phyloP scores from a whole-genome alignment of 2,329 filamentous ascomycete genomes.

The Aspergillus sp. region DNA sequence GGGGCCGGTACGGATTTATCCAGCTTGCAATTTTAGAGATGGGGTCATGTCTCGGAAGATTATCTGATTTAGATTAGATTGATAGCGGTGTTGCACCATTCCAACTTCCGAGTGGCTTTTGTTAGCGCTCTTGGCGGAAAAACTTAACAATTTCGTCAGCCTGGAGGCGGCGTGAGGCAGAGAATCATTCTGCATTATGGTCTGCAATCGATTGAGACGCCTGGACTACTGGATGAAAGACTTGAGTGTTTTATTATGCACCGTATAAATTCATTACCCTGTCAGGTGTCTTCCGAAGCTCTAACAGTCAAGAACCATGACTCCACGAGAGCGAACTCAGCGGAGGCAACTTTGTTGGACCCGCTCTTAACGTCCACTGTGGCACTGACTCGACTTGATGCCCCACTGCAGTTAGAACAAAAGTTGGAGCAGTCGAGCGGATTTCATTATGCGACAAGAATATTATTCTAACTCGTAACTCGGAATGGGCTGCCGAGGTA shows the following conservation, averaged over 20 bases:
- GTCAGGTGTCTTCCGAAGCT: too few relatives aligned
- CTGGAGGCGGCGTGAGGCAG: too few relatives aligned
- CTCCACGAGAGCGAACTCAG: too few relatives aligned
- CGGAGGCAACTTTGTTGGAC: neutral
- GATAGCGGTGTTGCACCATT: conserved; percentile 8
- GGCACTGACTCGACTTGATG: too few relatives aligned
- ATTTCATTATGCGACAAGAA: neutral
- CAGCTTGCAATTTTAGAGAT: neutral
- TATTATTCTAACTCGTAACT: neutral
- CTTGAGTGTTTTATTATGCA: too few relatives aligned
- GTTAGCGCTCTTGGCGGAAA: neutral
- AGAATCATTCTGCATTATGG: neutral
- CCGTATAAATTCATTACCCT: too few relatives aligned
- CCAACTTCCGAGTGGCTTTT: neutral
- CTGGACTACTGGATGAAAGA: too few relatives aligned
- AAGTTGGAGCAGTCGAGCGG: neutral
- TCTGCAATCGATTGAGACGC: neutral
- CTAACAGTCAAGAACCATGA: too few relatives aligned
- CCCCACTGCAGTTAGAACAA: neutral
- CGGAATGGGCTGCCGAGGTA: neutral
- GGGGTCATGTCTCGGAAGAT: neutral
- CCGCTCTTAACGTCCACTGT: neutral
- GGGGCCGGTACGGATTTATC: neutral
- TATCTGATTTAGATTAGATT: conserved; percentile 20
- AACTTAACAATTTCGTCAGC: neutral